A percentile compares a stretch with the other conserved stretches of the same genome.
Evolutionary conservation across 495 filamentous ascomycete species (phyloP).

Genomic region (Aspergillus kassunensis): DNA sequence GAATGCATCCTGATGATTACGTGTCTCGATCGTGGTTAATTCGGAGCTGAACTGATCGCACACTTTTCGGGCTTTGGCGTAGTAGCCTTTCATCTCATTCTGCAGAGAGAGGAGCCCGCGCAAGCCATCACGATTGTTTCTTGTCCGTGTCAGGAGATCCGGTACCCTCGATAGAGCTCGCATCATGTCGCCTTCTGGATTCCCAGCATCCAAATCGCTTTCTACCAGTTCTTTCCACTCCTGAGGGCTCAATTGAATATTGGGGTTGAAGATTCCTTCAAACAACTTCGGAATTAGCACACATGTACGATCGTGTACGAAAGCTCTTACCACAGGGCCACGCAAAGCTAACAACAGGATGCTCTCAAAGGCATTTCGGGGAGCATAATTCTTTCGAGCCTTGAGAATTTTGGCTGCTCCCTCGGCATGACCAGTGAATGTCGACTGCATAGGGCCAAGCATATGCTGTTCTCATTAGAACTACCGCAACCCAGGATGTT

Average conservation of each 20-base stretch:
- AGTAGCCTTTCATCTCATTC: slow-evolving; percentile 24
- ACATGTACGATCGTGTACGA: no score
- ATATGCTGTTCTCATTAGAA: slow-evolving; percentile 12
- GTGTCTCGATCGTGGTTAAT: slow-evolving; percentile 6
- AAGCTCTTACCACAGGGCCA: slow-evolving; percentile 36
- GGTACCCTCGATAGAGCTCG: slow-evolving; percentile 26
- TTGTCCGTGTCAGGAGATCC: slow-evolving; percentile 22
- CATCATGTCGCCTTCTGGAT: slow-evolving; percentile 31
- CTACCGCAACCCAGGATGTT: background rate
- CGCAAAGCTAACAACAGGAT: slow-evolving; percentile 35
- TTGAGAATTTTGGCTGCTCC: slow-evolving; percentile 40
- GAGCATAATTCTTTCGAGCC: slow-evolving; percentile 27
- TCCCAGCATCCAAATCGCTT: slow-evolving; percentile 23
- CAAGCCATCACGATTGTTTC: slow-evolving; percentile 7
- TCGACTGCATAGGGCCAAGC: background rate
- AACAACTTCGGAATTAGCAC: slow-evolving; percentile 29
- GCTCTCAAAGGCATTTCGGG: slow-evolving; percentile 36
- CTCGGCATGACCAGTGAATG: slow-evolving; percentile 32
- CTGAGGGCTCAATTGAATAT: slow-evolving; percentile 28
- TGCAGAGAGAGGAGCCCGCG: slow-evolving; percentile 12
- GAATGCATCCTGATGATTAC: background rate
- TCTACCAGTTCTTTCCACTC: slow-evolving; percentile 37
- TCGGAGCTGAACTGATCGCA: slow-evolving; percentile 14
- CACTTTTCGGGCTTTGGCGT: slow-evolving; percentile 23
- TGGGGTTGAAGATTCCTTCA: slow-evolving; percentile 36